phyloP scores from a whole-genome alignment of 306 rosid genomes.

The Prunus dulcis region DNA sequence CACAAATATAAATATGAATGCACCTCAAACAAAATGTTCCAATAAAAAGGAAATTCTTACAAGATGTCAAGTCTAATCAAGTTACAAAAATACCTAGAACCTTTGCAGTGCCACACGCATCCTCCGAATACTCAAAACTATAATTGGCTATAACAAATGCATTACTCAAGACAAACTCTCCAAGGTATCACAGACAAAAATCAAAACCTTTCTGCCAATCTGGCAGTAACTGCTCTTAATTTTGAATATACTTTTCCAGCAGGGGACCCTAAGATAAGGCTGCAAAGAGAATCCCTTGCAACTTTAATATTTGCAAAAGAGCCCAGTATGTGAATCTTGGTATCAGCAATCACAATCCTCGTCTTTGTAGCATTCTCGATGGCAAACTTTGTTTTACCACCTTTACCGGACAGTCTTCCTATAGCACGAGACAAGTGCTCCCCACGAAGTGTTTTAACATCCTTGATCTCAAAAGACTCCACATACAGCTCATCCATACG shows the following conservation, averaged over 20 bases:
- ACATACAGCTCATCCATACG: constrained; percentile 83
- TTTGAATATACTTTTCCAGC: constrained; percentile 86
- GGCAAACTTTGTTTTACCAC: constrained; percentile 81
- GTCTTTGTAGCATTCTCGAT: constrained; percentile 88
- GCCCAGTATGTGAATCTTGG: constrained; percentile 84
- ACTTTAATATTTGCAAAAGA: constrained; percentile 76
- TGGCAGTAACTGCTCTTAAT: constrained; percentile 70
- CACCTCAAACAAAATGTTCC: not conserved
- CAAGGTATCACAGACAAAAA: not conserved
- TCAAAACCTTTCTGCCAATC: constrained; percentile 81
- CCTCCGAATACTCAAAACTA: not conserved
- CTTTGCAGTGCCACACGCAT: not conserved
- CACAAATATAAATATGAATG: not conserved
- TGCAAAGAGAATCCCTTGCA: constrained; percentile 85
- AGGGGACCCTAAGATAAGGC: constrained; percentile 80
- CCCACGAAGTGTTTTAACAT: constrained; percentile 74
- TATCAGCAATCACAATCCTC: constrained; percentile 76
- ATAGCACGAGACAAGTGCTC: constrained; percentile 91
- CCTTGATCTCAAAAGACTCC: constrained; percentile 89
- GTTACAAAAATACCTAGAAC: not conserved
- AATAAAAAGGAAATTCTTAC: not conserved
- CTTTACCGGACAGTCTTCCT: constrained; percentile 84
- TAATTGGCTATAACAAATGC: not conserved
- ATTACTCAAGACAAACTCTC: not conserved
- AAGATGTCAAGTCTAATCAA: not conserved